phyloP scores from a whole-genome alignment of 2,329 filamentous ascomycete species.

The Myotisia sp. region DNA sequence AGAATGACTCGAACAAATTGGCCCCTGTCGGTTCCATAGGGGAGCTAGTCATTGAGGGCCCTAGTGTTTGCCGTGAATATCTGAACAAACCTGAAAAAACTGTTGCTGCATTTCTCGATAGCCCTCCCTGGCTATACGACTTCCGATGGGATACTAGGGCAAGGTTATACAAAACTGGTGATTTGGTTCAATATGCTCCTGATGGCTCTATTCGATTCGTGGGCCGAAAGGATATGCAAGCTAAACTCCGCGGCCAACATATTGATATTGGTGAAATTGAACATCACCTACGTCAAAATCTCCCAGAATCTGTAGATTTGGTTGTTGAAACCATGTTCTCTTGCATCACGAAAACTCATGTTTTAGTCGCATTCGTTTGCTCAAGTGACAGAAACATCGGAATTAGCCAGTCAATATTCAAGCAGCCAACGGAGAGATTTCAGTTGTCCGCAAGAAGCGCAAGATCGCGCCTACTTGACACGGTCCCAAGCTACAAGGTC shows the following conservation, averaged over 20 bases:
- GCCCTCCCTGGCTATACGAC: conserved; percentile 13
- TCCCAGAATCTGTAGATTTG: conserved; percentile 28
- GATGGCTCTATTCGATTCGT: conserved; percentile 64
- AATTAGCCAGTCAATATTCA: conserved; percentile 15
- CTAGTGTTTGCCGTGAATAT: conserved; percentile 25
- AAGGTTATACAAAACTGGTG: conserved; percentile 65
- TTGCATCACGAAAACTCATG: background rate
- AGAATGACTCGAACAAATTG: conserved; percentile 11
- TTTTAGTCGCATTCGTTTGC: conserved; percentile 11
- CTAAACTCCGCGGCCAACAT: conserved; percentile 73
- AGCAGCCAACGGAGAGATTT: background rate
- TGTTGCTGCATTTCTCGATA: conserved; percentile 12
- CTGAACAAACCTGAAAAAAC: conserved; percentile 16
- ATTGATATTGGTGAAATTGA: conserved; percentile 81
- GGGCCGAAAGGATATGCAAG: conserved; percentile 63
- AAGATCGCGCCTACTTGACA: conserved; percentile 7
- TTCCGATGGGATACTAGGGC: background rate
- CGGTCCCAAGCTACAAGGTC: conserved; percentile 21
- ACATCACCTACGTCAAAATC: conserved; percentile 39
- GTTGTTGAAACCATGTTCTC: conserved; percentile 23
- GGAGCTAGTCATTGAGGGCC: conserved; percentile 29
- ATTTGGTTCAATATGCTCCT: conserved; percentile 55
- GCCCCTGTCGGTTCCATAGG: conserved; percentile 25
- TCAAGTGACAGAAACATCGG: conserved; percentile 20
- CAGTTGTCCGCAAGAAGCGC: background rate